phyloP scores from a whole-genome alignment of 192 early-diverging fungal genomes.

The Backusella parvicylindrica region DNA sequence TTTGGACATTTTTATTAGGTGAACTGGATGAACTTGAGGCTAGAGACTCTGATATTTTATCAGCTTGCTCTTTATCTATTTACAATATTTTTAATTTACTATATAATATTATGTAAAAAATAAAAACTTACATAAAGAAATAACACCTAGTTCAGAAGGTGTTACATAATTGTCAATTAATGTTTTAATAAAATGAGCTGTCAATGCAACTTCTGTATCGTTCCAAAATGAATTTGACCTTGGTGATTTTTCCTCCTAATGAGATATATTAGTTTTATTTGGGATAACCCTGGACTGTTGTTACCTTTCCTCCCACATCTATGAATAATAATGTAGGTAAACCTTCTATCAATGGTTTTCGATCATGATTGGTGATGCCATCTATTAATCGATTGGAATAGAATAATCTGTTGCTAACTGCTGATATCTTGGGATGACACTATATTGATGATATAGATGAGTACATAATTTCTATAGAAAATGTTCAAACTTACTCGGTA shows the following conservation, averaged over 20 bases:
- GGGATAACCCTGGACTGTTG: too few relatives aligned
- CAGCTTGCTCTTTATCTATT: conserved; percentile 62
- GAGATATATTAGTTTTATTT: not conserved
- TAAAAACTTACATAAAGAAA: conserved; percentile 58
- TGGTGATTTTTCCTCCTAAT: conserved; percentile 39
- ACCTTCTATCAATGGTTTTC: conserved; percentile 40
- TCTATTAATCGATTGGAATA: conserved; percentile 50
- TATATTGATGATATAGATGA: not conserved
- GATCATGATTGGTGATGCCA: conserved; percentile 35
- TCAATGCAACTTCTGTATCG: conserved; percentile 43
- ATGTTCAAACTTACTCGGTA: conserved; percentile 50
- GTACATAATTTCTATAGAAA: not conserved
- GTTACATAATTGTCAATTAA: conserved; percentile 44
- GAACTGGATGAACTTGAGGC: conserved; percentile 7
- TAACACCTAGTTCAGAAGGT: conserved; percentile 58
- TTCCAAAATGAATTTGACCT: conserved; percentile 57
- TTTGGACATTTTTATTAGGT: conserved; percentile 23
- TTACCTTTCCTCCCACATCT: conserved; percentile 43
- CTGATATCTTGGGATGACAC: conserved; percentile 65
- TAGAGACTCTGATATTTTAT: conserved; percentile 36
- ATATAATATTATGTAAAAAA: not conserved
- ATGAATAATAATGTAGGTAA: conserved; percentile 58
- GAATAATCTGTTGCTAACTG: conserved; percentile 61
- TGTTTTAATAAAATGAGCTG: conserved; percentile 37
- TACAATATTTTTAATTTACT: not conserved